phyloP scores from a whole-genome alignment of 2,329 filamentous ascomycete genomes.

The Colletotrichum cordylinicola region DNA sequence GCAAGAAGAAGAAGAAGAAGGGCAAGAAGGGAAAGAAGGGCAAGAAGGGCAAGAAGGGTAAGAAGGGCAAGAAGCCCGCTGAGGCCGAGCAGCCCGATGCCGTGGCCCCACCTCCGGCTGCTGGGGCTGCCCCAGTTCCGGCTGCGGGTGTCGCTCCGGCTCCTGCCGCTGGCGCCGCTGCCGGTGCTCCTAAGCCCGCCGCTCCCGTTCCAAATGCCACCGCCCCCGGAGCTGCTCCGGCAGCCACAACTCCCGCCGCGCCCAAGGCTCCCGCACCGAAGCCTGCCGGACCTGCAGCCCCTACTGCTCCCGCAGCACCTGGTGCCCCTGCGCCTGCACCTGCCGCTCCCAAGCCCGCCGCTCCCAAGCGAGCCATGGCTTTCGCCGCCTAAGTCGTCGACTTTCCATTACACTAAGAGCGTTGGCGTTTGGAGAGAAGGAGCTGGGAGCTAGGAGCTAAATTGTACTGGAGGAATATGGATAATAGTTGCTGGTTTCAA shows the following conservation, averaged over 20 bases:
- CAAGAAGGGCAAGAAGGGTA: slow-evolving; percentile 18
- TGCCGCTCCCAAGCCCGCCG: not conserved
- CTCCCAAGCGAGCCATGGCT: not conserved
- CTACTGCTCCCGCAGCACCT: not conserved
- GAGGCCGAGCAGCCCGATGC: not conserved
- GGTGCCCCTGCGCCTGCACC: not conserved
- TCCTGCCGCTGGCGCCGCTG: not conserved
- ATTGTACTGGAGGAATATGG: not conserved
- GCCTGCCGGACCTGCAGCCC: not conserved
- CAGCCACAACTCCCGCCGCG: not conserved
- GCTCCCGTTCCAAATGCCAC: not conserved
- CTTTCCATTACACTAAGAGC: not conserved
- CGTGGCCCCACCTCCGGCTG: not conserved
- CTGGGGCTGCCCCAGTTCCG: not conserved
- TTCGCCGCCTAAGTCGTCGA: not conserved
- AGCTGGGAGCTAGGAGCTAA: not conserved
- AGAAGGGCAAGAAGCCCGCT: slow-evolving; percentile 13
- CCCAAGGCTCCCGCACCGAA: not conserved
- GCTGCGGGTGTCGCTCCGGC: not conserved
- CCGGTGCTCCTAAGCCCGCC: not conserved
- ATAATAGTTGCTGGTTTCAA: slow-evolving; percentile 9
- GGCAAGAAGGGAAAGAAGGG: slow-evolving; percentile 20
- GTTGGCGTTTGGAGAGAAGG: not conserved
- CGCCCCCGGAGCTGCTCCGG: not conserved
- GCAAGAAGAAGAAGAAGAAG: slow-evolving; percentile 21